A percentile compares a stretch with the other conserved stretches of the same genome.
Evolutionary conservation across 495 filamentous ascomycete genomes (phyloP).

Genomic region (Glarea lozoyensis): DNA sequence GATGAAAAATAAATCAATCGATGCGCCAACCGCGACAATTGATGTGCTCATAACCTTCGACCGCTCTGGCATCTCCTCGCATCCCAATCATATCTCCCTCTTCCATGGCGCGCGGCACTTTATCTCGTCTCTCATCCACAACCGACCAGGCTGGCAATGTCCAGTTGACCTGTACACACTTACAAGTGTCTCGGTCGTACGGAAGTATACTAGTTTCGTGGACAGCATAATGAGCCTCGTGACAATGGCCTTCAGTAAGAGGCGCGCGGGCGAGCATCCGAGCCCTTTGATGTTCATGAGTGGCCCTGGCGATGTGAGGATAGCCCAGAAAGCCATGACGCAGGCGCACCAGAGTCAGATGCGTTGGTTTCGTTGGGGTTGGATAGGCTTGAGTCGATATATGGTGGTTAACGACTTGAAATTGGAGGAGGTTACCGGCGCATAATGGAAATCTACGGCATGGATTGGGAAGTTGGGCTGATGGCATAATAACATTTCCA

Average conservation of each 20-base stretch:
- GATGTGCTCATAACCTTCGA: conserved; percentile 90
- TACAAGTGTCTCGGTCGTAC: conserved; percentile 52
- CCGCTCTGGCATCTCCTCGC: conserved; percentile 62
- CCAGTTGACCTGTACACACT: conserved; percentile 81
- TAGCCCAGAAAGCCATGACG: conserved; percentile 78
- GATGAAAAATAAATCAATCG: conserved; percentile 24
- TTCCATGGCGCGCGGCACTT: conserved; percentile 75
- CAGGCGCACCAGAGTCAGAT: conserved; percentile 89
- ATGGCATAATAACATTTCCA: background rate
- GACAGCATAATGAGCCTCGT: conserved; percentile 61
- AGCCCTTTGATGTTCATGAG: conserved; percentile 60
- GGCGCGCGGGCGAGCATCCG: conserved; percentile 31
- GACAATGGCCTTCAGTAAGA: conserved; percentile 30
- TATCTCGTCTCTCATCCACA: conserved; percentile 49
- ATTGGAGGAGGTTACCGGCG: conserved; percentile 38
- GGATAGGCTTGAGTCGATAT: conserved; percentile 85
- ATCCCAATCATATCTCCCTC: conserved; percentile 86
- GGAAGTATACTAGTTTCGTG: conserved; percentile 74
- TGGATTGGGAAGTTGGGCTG: background rate
- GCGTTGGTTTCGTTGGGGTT: conserved; percentile 96
- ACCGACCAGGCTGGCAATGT: conserved; percentile 54
- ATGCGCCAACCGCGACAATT: conserved; percentile 51
- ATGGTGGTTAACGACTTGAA: conserved; percentile 91
- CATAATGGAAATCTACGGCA: background rate
- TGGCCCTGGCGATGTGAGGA: conserved; percentile 47